Percentiles rank a stretch among this genome's conserved stretches.
Evolutionary conservation across 352 stramenopile genomes (phyloP).

Genomic region (Pythium oligandrum): DNA sequence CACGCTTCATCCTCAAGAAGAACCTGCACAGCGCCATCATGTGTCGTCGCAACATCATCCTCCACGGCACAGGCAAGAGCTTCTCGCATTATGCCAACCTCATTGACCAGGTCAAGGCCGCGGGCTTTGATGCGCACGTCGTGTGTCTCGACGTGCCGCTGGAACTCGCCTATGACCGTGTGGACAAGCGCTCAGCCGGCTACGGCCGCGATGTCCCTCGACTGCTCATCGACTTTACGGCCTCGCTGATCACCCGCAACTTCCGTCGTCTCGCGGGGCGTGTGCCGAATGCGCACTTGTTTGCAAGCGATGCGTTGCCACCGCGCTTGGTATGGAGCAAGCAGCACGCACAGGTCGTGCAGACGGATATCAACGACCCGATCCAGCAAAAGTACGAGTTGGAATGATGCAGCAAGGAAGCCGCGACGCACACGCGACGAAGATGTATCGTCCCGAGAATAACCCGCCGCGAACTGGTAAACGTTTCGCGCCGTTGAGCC

Average conservation of each 20-base stretch:
- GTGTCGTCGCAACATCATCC: slow-evolving; percentile 75
- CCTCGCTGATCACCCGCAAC: slow-evolving; percentile 57
- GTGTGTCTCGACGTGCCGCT: slow-evolving; percentile 70
- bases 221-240: slow-evolving; percentile 60
- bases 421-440: not conserved
- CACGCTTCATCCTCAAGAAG: slow-evolving; percentile 77
- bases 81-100: slow-evolving; percentile 58
- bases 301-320: slow-evolving; percentile 55
- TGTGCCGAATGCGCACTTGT: slow-evolving; percentile 68
- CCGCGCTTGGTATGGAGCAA: slow-evolving; percentile 76
- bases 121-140: slow-evolving; percentile 70
- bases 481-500: too few species aligned
- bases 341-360: slow-evolving; percentile 42
- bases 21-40: slow-evolving; percentile 76
- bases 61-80: slow-evolving; percentile 72
- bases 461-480: too few species aligned
- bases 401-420: not conserved
- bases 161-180: slow-evolving; percentile 57
- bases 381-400: slow-evolving; percentile 71
- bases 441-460: not conserved
- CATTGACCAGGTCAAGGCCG: slow-evolving; percentile 61
- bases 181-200: slow-evolving; percentile 52
- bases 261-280: slow-evolving; percentile 54
- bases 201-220: slow-evolving; percentile 65
- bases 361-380: slow-evolving; percentile 36